Evolutionary conservation across 345 rosid genomes (phyloP).

Genomic region (Arabis hirsuta): DNA sequence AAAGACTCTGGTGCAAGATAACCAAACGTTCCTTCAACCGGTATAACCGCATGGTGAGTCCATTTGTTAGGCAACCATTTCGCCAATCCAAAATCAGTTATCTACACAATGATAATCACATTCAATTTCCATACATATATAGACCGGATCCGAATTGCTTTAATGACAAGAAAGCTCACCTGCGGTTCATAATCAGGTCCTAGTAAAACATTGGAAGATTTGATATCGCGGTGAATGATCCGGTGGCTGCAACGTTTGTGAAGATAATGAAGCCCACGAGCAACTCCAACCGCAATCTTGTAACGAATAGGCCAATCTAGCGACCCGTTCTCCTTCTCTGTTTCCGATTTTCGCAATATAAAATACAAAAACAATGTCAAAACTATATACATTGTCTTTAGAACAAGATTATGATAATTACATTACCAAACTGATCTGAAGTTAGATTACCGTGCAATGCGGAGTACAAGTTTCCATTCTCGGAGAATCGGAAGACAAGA

Average conservation of each 20-base stretch:
- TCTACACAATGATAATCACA: conserved; percentile 46
- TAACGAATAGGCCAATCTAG: conserved; percentile 74
- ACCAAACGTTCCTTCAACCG: conserved; percentile 98
- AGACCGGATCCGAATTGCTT: not conserved
- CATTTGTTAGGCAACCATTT: conserved; percentile 95
- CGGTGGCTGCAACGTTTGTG: conserved; percentile 86
- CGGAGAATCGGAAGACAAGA: conserved; percentile 78
- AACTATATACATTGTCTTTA: conserved; percentile 1
- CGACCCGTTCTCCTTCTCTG: conserved; percentile 30
- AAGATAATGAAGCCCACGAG: conserved; percentile 86
- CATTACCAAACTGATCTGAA: not conserved
- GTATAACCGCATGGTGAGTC: conserved; percentile 89
- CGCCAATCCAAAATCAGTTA: conserved; percentile 95
- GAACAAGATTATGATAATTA: not conserved
- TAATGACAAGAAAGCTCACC: conserved; percentile 48
- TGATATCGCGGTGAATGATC: conserved; percentile 93
- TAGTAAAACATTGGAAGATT: conserved; percentile 90
- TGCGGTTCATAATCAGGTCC: conserved; percentile 91
- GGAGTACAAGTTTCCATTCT: conserved; percentile 74
- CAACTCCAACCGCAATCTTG: conserved; percentile 79
- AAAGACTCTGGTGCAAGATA: conserved; percentile 95
- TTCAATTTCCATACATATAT: not conserved
- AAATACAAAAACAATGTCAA: not conserved
- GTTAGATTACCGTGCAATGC: conserved; percentile 73
- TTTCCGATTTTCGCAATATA: not conserved